Conservation (phyloP, 352 stramenopile species). For the Lagenidium giganteum region DNA sequence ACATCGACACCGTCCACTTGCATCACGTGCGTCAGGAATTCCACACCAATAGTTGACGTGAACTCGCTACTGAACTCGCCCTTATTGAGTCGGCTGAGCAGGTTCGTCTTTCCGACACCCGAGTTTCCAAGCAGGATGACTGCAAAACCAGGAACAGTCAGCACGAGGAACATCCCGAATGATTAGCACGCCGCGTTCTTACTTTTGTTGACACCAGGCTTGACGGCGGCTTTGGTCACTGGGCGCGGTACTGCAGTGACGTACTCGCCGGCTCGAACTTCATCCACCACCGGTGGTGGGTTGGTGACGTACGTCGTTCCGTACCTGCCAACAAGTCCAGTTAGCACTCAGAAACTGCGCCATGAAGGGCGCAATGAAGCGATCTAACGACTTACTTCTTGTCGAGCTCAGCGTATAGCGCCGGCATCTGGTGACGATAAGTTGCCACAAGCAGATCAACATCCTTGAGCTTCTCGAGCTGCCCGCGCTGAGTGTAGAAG, state of each 20-base stretch:
- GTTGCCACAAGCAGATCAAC: conserved; percentile 49
- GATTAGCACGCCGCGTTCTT: too few species aligned
- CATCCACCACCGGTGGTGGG: conserved; percentile 35
- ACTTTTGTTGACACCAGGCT: conserved; percentile 66
- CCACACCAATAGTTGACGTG: conserved; percentile 78
- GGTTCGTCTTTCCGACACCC: conserved; percentile 82
- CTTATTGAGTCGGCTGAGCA: conserved; percentile 76
- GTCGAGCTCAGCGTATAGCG: conserved; percentile 63
- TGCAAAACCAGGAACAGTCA: conserved; percentile 16
- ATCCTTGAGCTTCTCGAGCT: conserved; percentile 64
- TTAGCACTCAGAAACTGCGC: too few species aligned
- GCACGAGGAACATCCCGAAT: too few species aligned
- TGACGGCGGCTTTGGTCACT: conserved; percentile 22
- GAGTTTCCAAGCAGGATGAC: conserved; percentile 83
- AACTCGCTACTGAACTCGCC: conserved; percentile 84
- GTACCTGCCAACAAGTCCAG: conserved; percentile 29
- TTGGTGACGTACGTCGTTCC: conserved; percentile 46
- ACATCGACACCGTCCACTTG: conserved; percentile 59
- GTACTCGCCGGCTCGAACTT: conserved; percentile 25
- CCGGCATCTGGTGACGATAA: conserved; percentile 45
- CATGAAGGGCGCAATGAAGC: neutral
- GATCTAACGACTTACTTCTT: conserved; percentile 37
- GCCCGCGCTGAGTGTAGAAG: conserved; percentile 62
- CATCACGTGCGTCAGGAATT: conserved; percentile 85
- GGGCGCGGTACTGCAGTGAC: conserved; percentile 12